These are phyloP conservation scores for Pseudozyma tsukubaensis DNA, from an alignment of 1,284 basidiomycete species.

Conservation along the genomic window DNA sequence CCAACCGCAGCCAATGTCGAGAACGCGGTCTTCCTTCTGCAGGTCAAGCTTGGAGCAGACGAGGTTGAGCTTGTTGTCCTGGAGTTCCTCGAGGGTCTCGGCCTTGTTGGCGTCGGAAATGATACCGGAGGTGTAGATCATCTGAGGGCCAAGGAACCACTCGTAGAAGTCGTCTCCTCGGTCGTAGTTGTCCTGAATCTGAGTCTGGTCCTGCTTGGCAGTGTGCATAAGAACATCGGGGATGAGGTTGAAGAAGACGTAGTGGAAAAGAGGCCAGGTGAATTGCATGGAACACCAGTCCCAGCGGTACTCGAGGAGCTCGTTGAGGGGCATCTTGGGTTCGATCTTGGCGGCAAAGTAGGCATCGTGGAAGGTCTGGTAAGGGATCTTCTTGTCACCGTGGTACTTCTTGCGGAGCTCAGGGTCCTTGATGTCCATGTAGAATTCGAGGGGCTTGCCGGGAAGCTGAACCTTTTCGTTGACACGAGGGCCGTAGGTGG, in stretches of 20 bases:
- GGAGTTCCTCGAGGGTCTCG: constrained; percentile 92
- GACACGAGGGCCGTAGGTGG: constrained; percentile 81
- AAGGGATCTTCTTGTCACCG: constrained; percentile 88
- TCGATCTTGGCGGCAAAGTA: constrained; percentile 97
- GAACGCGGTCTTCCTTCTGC: constrained; percentile 82
- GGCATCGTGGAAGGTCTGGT: constrained; percentile 97
- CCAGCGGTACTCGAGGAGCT: constrained; percentile 91
- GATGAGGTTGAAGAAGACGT: constrained; percentile 86
- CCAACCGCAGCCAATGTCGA: constrained; percentile 98
- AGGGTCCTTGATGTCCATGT: constrained; percentile 88
- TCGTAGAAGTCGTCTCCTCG: constrained; percentile 72
- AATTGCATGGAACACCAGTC: constrained; percentile 92
- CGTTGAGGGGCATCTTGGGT: constrained; percentile 93
- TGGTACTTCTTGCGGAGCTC: constrained; percentile 82
- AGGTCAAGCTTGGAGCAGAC: constrained; percentile 95
- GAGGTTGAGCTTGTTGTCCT: constrained; percentile 96
- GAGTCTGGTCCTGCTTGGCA: constrained; percentile 89
- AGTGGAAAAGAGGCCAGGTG: constrained; percentile 90
- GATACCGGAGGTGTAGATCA: constrained; percentile 97
- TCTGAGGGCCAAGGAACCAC: constrained; percentile 94
- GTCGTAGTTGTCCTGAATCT: constrained; percentile 97
- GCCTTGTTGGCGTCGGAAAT: constrained; percentile 79
- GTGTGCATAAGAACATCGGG: constrained; percentile 95
- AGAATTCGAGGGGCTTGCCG: constrained; percentile 79
- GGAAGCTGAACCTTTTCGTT: constrained; percentile 90